Evolutionary conservation across 2,329 filamentous ascomycete genomes (phyloP), one percentile per base, ranked within the genome.

Genomic region (Elsinoe necatrix): DNA sequence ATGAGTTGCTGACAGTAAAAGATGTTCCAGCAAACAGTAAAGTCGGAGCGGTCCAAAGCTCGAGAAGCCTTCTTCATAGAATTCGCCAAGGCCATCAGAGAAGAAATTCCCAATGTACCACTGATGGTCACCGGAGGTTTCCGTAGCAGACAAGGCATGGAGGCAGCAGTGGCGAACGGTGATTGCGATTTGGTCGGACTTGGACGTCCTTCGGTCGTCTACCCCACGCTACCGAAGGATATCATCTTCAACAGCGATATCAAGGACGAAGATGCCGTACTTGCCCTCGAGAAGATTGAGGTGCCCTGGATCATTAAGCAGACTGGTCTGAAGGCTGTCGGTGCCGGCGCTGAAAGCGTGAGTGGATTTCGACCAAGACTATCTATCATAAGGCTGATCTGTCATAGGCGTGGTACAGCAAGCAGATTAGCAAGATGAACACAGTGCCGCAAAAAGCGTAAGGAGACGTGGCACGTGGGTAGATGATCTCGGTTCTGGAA

Each of bases 51-150:
- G 27, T 82, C 81, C 0, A 69, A 71, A 11, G 75, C 75, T 0
- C 76, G 84, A 6, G 84, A 87, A 62, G 81, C 83, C 0, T 87
- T 84, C 72, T 87, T 88, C 69, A 71, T 86, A 1, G 79, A 85
- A 45, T 87, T 86, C 60, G 80, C 70, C 1, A 64, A 66, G 39
- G 63, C 61, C n/a, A 63, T 68, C 8, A 63, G 64, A 51, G 54
- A 52, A 14, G 59, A 66, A 57, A 55, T 66, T 7, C 63, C 66
- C 1, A 54, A 58, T 0, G 59, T 68, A 8, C 64, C 64, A 0
- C 62, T 69, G 2, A 64, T 68, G 59, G 74, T 86, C 2, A 85
- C 81, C 0, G 83, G 84, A 2, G 84, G 83, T 0, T 84, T 87
- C 66, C 75, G 81, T 1, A 78, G 75, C 0, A 69, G 77, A 2